A percentile compares a stretch with the other conserved stretches of the same genome.
Evolutionary conservation across 148 eudicot genomes (phyloP).

Genomic region (Nyssa sinensis): DNA sequence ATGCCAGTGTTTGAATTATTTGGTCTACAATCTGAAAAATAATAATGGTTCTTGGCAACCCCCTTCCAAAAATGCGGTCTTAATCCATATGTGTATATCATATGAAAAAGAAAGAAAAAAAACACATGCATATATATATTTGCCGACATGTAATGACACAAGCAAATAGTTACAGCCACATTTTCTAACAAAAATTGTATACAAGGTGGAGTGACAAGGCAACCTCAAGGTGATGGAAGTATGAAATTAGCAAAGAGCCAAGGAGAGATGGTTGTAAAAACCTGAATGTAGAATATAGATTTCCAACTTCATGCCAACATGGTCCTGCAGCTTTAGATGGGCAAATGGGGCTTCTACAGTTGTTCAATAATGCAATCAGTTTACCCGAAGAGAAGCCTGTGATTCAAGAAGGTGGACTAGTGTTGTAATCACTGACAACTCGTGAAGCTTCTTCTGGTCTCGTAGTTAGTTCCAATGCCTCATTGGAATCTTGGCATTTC

Average conservation of each 20-base stretch:
- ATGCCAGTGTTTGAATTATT: too few relatives aligned
- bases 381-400: not conserved
- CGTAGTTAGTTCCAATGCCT: not conserved
- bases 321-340: not conserved
- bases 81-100: too few relatives aligned
- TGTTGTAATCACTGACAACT: not conserved
- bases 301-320: not conserved
- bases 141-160: too few relatives aligned
- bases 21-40: too few relatives aligned
- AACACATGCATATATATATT: too few relatives aligned
- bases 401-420: not conserved
- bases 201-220: not conserved
- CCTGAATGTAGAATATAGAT: not conserved
- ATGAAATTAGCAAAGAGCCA: slow-evolving; percentile 13
- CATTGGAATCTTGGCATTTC: slow-evolving; percentile 41
- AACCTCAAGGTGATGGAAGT: not conserved
- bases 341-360: not conserved
- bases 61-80: not conserved
- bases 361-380: not conserved
- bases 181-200: not conserved
- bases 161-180: too few relatives aligned
- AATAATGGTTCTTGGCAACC: not conserved
- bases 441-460: not conserved
- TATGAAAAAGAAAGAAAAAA: too few relatives aligned
- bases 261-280: not conserved